A percentile compares a stretch with the other conserved stretches of the same genome.
phyloP scores from a whole-genome alignment of 495 filamentous ascomycete genomes.

The Aspergillus affinis region DNA sequence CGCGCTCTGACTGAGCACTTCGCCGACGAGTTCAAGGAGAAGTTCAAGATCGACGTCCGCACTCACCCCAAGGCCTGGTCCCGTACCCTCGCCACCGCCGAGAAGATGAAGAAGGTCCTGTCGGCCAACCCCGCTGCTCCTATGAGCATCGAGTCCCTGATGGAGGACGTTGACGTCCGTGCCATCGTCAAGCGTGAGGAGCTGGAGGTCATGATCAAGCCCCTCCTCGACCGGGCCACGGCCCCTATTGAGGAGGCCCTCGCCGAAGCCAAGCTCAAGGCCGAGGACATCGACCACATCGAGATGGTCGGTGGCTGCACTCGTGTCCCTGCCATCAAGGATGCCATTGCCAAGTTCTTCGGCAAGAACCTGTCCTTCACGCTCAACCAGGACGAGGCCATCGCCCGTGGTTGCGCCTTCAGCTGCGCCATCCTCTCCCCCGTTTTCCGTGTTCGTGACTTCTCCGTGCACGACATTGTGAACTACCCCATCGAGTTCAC shows the following conservation, averaged over 20 bases:
- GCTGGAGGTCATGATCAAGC: slow-evolving; percentile 85
- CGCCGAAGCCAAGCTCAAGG: slow-evolving; percentile 81
- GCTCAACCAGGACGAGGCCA: slow-evolving; percentile 96
- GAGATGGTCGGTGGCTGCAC: slow-evolving; percentile 95
- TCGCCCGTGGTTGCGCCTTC: slow-evolving; percentile 95
- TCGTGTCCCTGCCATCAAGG: slow-evolving; percentile 91
- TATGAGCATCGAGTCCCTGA: slow-evolving; percentile 96
- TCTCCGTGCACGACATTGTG: slow-evolving; percentile 94
- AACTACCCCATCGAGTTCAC: slow-evolving; percentile 99
- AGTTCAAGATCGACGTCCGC: slow-evolving; percentile 87
- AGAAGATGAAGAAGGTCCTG: slow-evolving; percentile 99
- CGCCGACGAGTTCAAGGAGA: slow-evolving; percentile 89
- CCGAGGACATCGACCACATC: slow-evolving; percentile 89
- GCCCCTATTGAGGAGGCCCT: slow-evolving; percentile 85
- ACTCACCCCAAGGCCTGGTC: slow-evolving; percentile 84
- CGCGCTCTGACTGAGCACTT: slow-evolving; percentile 92
- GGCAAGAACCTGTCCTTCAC: slow-evolving; percentile 91
- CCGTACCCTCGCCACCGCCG: slow-evolving; percentile 80
- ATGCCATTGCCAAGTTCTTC: slow-evolving; percentile 86
- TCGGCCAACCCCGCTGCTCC: slow-evolving; percentile 93
- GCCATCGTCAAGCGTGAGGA: slow-evolving; percentile 91
- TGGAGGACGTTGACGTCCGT: slow-evolving; percentile 94
- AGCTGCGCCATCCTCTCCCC: slow-evolving; percentile 97
- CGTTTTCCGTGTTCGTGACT: slow-evolving; percentile 97
- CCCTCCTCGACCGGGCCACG: slow-evolving; percentile 73